Evolutionary conservation across 1,284 basidiomycete genomes (phyloP), one percentile per base, ranked within the genome.

Genomic region (Naganishia albida): DNA sequence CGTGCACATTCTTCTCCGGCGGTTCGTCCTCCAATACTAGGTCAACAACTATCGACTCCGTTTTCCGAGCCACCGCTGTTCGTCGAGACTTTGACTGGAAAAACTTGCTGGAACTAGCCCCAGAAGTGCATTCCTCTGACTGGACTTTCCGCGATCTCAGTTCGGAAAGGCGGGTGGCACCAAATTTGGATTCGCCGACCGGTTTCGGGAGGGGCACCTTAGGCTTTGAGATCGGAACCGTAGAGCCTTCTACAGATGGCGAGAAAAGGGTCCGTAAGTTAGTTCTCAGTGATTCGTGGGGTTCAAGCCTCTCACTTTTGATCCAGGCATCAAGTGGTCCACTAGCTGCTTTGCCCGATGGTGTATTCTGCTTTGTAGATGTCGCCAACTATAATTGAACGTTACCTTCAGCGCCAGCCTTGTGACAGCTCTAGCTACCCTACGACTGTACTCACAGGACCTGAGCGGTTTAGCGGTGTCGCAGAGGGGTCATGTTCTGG

Each of bases 401-500:
- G 34, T 12, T 15, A 34, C 40, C 12, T 8, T 53, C 50, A 52
- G 25, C 7, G 44, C 20, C 6, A 34, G 25, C 13, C 23, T 49
- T 13, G 28, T 13, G 1, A n/a, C 42, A 63, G 6, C 4, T n/a
- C 20, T 28, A 16, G 49, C 6, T 13, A 1, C 15, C 7, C 2
- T 20, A 3, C 12, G 42, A 0, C 25, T 52, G 3, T 6, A 38
- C 56, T 65, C 23, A 56, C 52, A 26, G 39, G 53, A 23, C 26
- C 43, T 26, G 39, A 38, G 12, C 51, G 18, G 2, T 20, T 50
- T 49, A 42, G 26, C 18, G 28, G 18, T 13, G 26, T 16, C 7
- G 23, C 68, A 18, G 15, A 42, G 16, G 28, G 75, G 74, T 46
- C 69, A 65, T 68, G 93, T 10, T 79, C 76, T 12, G 90, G 88